Percentiles rank a stretch among this genome's conserved stretches.
Evolutionary conservation across 2,329 filamentous ascomycete species (phyloP).

Genomic region (Myotisia sp.): DNA sequence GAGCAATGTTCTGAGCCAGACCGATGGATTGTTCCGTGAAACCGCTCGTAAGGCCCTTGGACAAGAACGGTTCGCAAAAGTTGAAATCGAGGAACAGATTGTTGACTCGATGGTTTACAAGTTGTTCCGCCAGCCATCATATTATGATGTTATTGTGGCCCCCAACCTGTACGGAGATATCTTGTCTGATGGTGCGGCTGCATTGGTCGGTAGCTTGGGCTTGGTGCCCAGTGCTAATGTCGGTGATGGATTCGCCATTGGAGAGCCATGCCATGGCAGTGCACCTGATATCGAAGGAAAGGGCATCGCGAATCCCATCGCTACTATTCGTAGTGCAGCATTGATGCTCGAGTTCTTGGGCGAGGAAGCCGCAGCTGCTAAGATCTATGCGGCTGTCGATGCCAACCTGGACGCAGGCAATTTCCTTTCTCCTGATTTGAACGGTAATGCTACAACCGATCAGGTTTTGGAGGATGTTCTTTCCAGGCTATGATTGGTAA

Average conservation of each 20-base stretch:
- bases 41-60: conserved; percentile 61
- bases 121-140: conserved; percentile 86
- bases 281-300: conserved; percentile 90
- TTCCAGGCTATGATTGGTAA: conserved; percentile 21
- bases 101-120: conserved; percentile 99
- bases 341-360: conserved; percentile 95
- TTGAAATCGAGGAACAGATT: conserved; percentile 87
- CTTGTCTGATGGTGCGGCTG: conserved; percentile 85
- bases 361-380: conserved; percentile 70
- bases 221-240: conserved; percentile 93
- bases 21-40: conserved; percentile 85
- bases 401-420: conserved; percentile 71
- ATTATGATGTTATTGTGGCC: conserved; percentile 95
- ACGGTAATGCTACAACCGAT: conserved; percentile 70
- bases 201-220: conserved; percentile 79
- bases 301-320: conserved; percentile 91
- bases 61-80: conserved; percentile 44
- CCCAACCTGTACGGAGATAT: conserved; percentile 98
- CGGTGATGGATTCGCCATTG: conserved; percentile 84
- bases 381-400: conserved; percentile 85
- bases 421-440: conserved; percentile 76
- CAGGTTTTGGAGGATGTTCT: conserved; percentile 81
- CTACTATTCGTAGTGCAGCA: conserved; percentile 76
- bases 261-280: conserved; percentile 93
- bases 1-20: conserved; percentile 91